phyloP scores from a whole-genome alignment of 768 basidiomycete species.

The Psilocybe sp. region DNA sequence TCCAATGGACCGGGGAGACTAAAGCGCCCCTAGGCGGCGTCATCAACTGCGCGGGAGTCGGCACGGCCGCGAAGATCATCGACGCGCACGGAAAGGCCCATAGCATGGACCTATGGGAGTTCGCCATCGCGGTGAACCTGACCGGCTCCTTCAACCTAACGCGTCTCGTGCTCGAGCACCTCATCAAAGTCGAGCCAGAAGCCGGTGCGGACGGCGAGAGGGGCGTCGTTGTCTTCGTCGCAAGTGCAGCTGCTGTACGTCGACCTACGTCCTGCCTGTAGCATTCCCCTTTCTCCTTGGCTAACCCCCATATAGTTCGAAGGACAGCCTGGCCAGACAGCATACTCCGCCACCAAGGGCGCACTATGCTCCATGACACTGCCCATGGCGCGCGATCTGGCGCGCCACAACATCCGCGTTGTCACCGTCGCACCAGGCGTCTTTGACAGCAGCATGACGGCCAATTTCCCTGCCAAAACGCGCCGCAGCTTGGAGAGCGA shows the following conservation, averaged over 20 bases:
- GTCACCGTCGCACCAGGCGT: constrained; percentile 55
- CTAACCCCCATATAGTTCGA: constrained; percentile 51
- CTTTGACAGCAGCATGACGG: constrained; percentile 46
- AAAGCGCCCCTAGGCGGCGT: constrained; percentile 53
- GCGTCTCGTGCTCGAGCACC: constrained; percentile 47
- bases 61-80: constrained; percentile 42
- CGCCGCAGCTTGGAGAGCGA: constrained; percentile 36
- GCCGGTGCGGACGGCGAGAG: constrained; percentile 48
- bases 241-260: constrained; percentile 53
- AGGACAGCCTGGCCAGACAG: constrained; percentile 55
- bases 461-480: constrained; percentile 31
- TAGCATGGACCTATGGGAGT: constrained; percentile 49
- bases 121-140: constrained; percentile 51
- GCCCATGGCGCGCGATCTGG: constrained; percentile 59
- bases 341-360: constrained; percentile 57
- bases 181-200: constrained; percentile 45
- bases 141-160: constrained; percentile 61
- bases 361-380: constrained; percentile 55
- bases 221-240: constrained; percentile 56
- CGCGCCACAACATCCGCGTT: constrained; percentile 49
- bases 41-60: constrained; percentile 58
- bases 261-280: not conserved
- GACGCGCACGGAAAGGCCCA: constrained; percentile 44
- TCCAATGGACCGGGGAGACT: constrained; percentile 39
- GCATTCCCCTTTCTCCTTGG: constrained; percentile 23